Percentiles rank a stretch among this genome's conserved stretches.
Evolutionary conservation across 345 rosid species (phyloP).

Genomic region (Populus simonii): DNA sequence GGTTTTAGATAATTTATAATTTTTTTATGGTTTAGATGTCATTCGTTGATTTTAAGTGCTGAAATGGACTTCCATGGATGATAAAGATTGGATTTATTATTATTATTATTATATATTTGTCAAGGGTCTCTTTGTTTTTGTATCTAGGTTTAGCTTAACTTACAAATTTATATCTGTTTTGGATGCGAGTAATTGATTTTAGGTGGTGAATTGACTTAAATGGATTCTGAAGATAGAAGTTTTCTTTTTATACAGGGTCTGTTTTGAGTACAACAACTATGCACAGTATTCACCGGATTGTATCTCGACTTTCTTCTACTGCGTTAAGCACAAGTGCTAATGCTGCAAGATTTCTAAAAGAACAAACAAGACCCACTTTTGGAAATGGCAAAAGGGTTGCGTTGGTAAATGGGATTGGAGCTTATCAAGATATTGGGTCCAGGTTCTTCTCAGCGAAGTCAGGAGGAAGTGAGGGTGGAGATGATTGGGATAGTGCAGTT

Average conservation of each 20-base stretch:
- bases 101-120: too few species aligned
- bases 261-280: slow-evolving; percentile 4
- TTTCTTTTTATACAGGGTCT: not conserved
- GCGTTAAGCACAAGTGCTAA: slow-evolving; percentile 27
- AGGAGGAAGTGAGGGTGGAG: slow-evolving; percentile 33
- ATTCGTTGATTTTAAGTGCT: not conserved
- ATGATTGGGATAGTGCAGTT: slow-evolving; percentile 36
- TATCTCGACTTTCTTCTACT: slow-evolving; percentile 45
- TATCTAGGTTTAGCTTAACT: not conserved
- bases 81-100: not conserved
- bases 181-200: not conserved
- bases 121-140: not conserved
- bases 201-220: not conserved
- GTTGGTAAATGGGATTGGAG: slow-evolving; percentile 16
- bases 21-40: not conserved
- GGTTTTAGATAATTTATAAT: not conserved
- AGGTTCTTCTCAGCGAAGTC: slow-evolving; percentile 44
- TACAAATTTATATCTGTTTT: not conserved
- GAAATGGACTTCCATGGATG: not conserved
- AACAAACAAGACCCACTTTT: not conserved
- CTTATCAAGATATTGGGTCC: slow-evolving; percentile 10
- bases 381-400: slow-evolving; percentile 12
- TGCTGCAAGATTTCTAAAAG: slow-evolving; percentile 24
- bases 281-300: slow-evolving; percentile 42
- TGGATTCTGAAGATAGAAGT: not conserved